Percentiles rank a stretch among this genome's conserved stretches.
phyloP scores from a whole-genome alignment of 2,329 filamentous ascomycete species.

The Akanthomyces lecanii region DNA sequence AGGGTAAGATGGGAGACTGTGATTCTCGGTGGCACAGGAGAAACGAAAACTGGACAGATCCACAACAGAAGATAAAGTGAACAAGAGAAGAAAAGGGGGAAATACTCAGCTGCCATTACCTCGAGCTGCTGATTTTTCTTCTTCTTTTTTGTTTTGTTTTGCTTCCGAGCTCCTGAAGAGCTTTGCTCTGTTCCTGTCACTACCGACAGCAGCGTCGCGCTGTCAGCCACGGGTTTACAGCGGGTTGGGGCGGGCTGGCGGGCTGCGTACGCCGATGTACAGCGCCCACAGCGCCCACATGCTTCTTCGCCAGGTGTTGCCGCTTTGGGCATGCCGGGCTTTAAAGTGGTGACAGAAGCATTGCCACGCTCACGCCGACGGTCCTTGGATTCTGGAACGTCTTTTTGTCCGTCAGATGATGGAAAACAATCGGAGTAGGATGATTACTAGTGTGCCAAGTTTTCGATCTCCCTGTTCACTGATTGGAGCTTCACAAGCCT shows the following conservation, averaged over 20 bases:
- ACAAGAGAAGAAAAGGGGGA: no score
- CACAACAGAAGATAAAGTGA: no score
- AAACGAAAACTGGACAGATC: no score
- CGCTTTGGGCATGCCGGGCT: constrained; percentile 16
- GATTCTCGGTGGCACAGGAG: no score
- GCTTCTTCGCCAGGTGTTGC: constrained; percentile 1
- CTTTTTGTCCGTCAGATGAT: not conserved
- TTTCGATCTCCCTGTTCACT: not conserved
- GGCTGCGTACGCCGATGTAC: not conserved
- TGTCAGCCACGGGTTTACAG: constrained; percentile 1
- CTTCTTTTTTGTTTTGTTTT: no score
- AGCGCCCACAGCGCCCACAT: not conserved
- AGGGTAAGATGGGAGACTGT: not conserved
- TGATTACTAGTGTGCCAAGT: not conserved
- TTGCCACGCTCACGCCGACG: not conserved
- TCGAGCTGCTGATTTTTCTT: no score
- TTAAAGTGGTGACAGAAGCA: constrained; percentile 1
- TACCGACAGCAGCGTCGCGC: not conserved
- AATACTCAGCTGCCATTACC: no score
- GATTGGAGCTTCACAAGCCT: not conserved
- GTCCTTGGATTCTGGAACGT: not conserved
- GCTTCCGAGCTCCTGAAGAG: no score
- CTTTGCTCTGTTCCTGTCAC: no score
- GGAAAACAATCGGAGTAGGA: not conserved
- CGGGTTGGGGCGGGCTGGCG: not conserved